Conservation (phyloP, 371 early-diverging fungal genomes). For the Rhizopus stolonifer region DNA sequence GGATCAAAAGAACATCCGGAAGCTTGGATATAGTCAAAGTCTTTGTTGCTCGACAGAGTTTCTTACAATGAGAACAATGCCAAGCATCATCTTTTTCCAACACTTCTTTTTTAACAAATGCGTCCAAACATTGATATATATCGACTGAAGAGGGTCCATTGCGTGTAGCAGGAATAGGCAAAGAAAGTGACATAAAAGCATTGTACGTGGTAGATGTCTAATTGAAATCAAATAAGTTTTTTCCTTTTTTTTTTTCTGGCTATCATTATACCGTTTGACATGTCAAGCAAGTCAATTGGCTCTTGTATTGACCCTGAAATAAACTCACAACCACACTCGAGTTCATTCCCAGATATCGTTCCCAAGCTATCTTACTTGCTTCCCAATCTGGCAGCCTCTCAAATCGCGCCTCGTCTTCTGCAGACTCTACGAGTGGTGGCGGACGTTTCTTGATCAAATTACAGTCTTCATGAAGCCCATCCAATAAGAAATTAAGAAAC, state of each 20-base stretch:
- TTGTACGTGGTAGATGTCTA: conserved; percentile 89
- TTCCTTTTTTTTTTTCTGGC: too few relatives aligned
- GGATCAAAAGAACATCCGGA: conserved; percentile 89
- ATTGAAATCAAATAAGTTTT: too few relatives aligned
- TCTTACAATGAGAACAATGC: conserved; percentile 85
- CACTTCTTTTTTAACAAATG: conserved; percentile 81
- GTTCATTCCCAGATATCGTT: conserved; percentile 72
- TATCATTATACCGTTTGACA: too few relatives aligned
- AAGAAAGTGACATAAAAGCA: conserved; percentile 87
- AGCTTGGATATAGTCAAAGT: conserved; percentile 73
- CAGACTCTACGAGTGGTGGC: conserved; percentile 33
- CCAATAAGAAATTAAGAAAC: conserved; percentile 69
- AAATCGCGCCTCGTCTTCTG: too few relatives aligned
- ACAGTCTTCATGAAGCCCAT: conserved; percentile 78
- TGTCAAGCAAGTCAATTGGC: conserved; percentile 77
- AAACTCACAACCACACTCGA: conserved; percentile 88
- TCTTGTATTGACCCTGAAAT: conserved; percentile 88
- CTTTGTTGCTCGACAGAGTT: conserved; percentile 73
- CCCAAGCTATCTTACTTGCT: conserved; percentile 76
- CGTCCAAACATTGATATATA: conserved; percentile 81
- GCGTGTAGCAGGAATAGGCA: conserved; percentile 80
- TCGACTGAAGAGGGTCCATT: conserved; percentile 40
- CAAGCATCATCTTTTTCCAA: conserved; percentile 91
- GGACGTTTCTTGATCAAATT: conserved; percentile 30
- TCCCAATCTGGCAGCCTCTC: conserved; percentile 51